Evolutionary conservation across 306 rosid species (phyloP).

Genomic region (Abrus pulchellus): DNA sequence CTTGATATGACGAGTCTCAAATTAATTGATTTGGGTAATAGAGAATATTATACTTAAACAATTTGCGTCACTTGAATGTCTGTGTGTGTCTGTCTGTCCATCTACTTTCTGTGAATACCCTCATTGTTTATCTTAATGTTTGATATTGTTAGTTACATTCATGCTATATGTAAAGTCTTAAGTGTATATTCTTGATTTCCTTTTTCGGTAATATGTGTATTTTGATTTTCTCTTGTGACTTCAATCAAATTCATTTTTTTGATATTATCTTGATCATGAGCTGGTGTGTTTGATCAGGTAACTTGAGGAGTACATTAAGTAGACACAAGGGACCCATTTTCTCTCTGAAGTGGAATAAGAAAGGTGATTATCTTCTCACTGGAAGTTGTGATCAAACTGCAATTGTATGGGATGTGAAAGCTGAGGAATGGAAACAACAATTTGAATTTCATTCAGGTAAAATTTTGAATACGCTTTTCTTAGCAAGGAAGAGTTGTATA

Average conservation of each 20-base stretch:
- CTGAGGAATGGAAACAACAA: constrained; percentile 91
- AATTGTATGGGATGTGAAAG: constrained; percentile 93
- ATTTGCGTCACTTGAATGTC: background rate
- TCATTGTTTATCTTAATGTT: constrained; percentile 2
- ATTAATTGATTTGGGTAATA: constrained; percentile 1
- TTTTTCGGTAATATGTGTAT: background rate
- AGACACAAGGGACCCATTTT: constrained; percentile 95
- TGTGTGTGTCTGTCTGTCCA: no score
- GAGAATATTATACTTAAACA: constrained; percentile 3
- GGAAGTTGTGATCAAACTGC: constrained; percentile 98
- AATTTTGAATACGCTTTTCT: constrained; percentile 17
- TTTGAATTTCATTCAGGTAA: constrained; percentile 93
- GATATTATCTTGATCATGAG: constrained; percentile 29
- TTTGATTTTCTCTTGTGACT: constrained; percentile 32
- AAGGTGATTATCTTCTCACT: constrained; percentile 93
- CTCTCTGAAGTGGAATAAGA: constrained; percentile 95
- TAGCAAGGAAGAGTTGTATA: constrained; percentile 7
- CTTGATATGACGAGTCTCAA: constrained; percentile 5
- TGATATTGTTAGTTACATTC: constrained; percentile 34
- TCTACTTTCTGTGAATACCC: background rate
- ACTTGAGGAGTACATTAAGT: constrained; percentile 77
- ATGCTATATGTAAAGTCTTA: constrained; percentile 13
- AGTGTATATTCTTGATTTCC: constrained; percentile 9
- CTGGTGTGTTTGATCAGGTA: constrained; percentile 66
- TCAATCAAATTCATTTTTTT: background rate